Percentiles rank a stretch among this genome's conserved stretches.
Evolutionary conservation across 2,329 filamentous ascomycete genomes (phyloP).

Genomic region (Cyphellophora attinorum): DNA sequence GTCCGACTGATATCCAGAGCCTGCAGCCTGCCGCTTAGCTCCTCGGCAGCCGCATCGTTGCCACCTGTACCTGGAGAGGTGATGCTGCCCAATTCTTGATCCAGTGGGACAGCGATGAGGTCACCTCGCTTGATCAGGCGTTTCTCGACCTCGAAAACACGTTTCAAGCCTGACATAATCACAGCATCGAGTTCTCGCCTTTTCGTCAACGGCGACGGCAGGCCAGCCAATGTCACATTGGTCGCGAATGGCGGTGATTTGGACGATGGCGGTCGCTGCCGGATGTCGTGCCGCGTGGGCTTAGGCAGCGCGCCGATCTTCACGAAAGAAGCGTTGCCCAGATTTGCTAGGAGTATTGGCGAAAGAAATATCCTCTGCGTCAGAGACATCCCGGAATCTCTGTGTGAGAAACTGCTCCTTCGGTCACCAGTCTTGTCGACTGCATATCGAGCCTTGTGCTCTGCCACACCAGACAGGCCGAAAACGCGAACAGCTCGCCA

Average conservation of each 20-base stretch:
- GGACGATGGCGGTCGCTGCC: constrained; percentile 12
- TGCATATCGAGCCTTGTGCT: constrained; percentile 46
- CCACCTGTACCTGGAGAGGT: constrained; percentile 59
- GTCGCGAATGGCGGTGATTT: constrained; percentile 52
- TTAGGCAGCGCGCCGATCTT: constrained; percentile 56
- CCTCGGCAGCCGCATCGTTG: constrained; percentile 60
- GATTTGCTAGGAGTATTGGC: constrained; percentile 76
- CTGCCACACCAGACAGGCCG: constrained; percentile 61
- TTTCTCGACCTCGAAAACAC: constrained; percentile 74
- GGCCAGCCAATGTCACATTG: constrained; percentile 79
- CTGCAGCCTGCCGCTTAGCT: constrained; percentile 41
- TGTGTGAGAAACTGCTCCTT: constrained; percentile 45
- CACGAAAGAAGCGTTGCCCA: constrained; percentile 68
- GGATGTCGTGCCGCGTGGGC: constrained; percentile 13
- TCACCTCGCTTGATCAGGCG: constrained; percentile 81
- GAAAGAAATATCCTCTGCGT: constrained; percentile 67
- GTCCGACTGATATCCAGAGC: constrained; percentile 9
- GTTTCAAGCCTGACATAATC: constrained; percentile 76
- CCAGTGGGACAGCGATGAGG: constrained; percentile 78
- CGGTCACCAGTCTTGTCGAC: constrained; percentile 41
- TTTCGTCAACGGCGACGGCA: constrained; percentile 79
- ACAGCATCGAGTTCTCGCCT: constrained; percentile 78
- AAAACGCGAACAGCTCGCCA: constrained; percentile 87
- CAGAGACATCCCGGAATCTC: constrained; percentile 28
- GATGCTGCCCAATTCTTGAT: constrained; percentile 72